Evolutionary conservation across 2,329 filamentous ascomycete genomes (phyloP), one percentile per base, ranked within the genome.

Genomic region (Didymella glomerata): DNA sequence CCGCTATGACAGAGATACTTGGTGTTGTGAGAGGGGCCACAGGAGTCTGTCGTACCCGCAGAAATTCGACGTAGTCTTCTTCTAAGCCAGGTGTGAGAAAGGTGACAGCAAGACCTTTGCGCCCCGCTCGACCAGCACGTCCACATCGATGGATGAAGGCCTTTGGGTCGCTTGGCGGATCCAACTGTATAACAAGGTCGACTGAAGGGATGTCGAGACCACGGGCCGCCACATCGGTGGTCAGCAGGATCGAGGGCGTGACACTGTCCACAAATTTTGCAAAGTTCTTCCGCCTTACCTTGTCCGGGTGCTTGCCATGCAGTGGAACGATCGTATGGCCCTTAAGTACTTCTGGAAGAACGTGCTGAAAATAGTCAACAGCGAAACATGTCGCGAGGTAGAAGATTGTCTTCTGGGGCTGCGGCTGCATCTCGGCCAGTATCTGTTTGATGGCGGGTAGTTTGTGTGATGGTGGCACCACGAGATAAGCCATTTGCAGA

Each of bases 371-470:
- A 78, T 98, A 98, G 76, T 98, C 94, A 60, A 99, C 95, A 0
- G 91, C 91, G 30, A 93, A 93, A 75, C 95, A 97, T 2, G 94
- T 97, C 0, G 93, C 96, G 22, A 98, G 84, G 74, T 97, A 99
- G 52, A 97, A 83, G 53, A 99, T 97, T 30, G 88, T 90, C 71
- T 93, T 93, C 64, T 93, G 88, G 0, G 94, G 94, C 4, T 83
- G 84, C 0, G 91, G 86, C n/a, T 90, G 83, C 22, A 96, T 77
- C 14, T 85, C 83, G 20, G 86, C 81, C 2, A 98, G 82, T 0
- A 98, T 82, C 28, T 88, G 85, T 48, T 87, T 84, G 2, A 97
- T 78, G 0, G 89, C 86, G 0, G 92, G 90, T 34, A 97, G 81
- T 76, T 97, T 97, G 62, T 94, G 88, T 18, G 88, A 89, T 0